Evolutionary conservation across 2,329 filamentous ascomycete genomes (phyloP).

Genomic region (Penicillium concentricum): DNA sequence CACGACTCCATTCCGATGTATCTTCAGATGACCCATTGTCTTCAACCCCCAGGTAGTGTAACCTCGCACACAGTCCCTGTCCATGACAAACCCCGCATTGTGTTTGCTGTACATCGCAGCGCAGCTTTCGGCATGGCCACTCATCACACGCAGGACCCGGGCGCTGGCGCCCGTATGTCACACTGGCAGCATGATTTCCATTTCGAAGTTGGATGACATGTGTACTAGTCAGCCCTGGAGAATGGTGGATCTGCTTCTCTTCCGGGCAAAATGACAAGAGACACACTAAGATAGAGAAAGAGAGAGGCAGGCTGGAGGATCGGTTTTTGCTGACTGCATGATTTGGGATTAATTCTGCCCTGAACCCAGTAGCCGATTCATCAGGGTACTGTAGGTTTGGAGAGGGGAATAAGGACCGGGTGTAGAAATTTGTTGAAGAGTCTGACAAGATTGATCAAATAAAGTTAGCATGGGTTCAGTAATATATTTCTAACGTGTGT

Average conservation of each 20-base stretch:
- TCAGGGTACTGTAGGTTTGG: too few species aligned
- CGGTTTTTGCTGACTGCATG: not conserved
- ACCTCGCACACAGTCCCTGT: slow-evolving; percentile 13
- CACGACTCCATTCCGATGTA: slow-evolving; percentile 8
- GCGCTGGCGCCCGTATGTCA: slow-evolving; percentile 1
- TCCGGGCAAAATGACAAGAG: not conserved
- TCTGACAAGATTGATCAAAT: not conserved
- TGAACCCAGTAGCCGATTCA: too few species aligned
- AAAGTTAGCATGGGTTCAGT: not conserved
- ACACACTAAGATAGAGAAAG: not conserved
- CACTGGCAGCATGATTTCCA: not conserved
- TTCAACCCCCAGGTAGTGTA: slow-evolving; percentile 11
- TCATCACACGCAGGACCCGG: slow-evolving; percentile 22
- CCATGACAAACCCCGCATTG: slow-evolving; percentile 38
- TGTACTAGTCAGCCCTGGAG: not conserved
- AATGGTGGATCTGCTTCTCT: not conserved
- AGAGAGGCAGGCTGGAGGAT: not conserved
- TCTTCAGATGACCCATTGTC: slow-evolving; percentile 23
- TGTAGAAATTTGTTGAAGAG: too few species aligned
- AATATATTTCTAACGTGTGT: not conserved
- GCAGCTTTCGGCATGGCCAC: slow-evolving; percentile 56
- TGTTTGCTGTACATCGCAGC: slow-evolving; percentile 58
- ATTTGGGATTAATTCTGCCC: not conserved
- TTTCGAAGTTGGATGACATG: not conserved
- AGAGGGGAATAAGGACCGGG: not conserved